Evolutionary conservation across 805 yeast genomes (phyloP), one percentile per base, ranked within the genome.

Genomic region (Hanseniaspora vineae): DNA sequence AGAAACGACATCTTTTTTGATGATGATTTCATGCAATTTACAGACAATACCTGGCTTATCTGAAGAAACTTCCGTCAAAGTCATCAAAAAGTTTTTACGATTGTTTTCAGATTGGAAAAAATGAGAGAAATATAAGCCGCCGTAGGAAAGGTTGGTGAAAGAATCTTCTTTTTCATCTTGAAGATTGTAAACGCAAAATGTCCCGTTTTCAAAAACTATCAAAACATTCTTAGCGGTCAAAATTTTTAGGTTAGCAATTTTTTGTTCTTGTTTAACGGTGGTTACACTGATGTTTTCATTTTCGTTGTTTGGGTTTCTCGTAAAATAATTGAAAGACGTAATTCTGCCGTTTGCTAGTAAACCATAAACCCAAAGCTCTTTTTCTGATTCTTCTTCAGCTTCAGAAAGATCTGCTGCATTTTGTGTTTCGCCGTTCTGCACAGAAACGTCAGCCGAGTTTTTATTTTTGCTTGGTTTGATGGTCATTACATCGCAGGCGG

Each of bases 401-500:
- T 33, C 43, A 35, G 44, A 44, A 35, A 42, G 45, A 12, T 31
- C 45, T 23, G 42, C 44, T 11, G 45, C 45, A 29, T 40, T 23
- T 8, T 23, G 29, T 23, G 29, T 8, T 23, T 23, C 29, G 8
- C 29, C 8, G 29, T 23, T 23, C 29, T 23, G 29, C 8, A 23
- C 8, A 8, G 29, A 23, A 8, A 23, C 29, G 29, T 23, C 29
- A 23, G 6, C 8, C 29, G 29, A 23, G 29, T 23, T 23, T 33
- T 51, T 48, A 31, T 17, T 46, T 44, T 44, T 45, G 20, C 17
- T 43, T 6, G 47, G 44, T 17, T 52, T 47, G 11, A 42, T 45
- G 32, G 53, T 53, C 9, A 52, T 51, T 11, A 55, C 58, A 45
- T 58, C 56, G 39, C 62, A 64, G 1, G 66, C 62, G n/a, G 64